Evolutionary conservation across 805 yeast genomes (phyloP), one percentile per base, ranked within the genome.

Genomic region (Gaillardinia entomophila): DNA sequence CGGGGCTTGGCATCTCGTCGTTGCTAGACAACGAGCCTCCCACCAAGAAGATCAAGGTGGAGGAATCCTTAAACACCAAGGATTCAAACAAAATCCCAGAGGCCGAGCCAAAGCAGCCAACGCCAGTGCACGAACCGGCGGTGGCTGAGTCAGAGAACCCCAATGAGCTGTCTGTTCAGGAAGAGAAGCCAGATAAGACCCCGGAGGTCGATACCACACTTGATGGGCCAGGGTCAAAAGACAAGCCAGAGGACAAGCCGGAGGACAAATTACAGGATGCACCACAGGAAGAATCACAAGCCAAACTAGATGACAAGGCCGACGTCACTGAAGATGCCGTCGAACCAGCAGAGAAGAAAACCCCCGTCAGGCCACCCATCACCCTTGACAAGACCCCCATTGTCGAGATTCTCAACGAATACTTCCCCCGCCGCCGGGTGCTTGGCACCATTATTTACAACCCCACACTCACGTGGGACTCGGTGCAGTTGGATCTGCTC

Each of bases 391-490:
- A 45, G 12, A 35, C 33, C 10, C 49, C 49, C 24, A 43, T 57
- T 10, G 29, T 30, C 6, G 51, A 51, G 14, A 16, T 59, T 4
- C 41, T 57, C 13, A 29, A 39, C 16, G 52, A 53, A 26, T 38
- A 43, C 17, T 60, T 56, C 37, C 66, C 68, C 0, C 31, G 38
- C 6, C 46, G 67, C 15, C 57, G 45, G 22, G 57, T 35, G 49
- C 48, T 49, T 34, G 56, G 45, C 37, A 55, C 42, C 32, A 49
- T 80, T 3, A 51, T 79, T 0, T 84, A 85, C 49, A 70, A 68
- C 27, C 73, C 76, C 6, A 66, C 68, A 14, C 77, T 80, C 11
- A 75, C 81, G 0, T 60, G 62, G 58, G 51, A 40, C 14, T 26
- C 36, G 12, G 28, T 43, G 12, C 45, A 45, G 23, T 22, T 43